These are phyloP conservation scores for Chalciporus pseudorubinellus DNA, from an alignment of 768 basidiomycete species.

Conservation along the genomic window DNA sequence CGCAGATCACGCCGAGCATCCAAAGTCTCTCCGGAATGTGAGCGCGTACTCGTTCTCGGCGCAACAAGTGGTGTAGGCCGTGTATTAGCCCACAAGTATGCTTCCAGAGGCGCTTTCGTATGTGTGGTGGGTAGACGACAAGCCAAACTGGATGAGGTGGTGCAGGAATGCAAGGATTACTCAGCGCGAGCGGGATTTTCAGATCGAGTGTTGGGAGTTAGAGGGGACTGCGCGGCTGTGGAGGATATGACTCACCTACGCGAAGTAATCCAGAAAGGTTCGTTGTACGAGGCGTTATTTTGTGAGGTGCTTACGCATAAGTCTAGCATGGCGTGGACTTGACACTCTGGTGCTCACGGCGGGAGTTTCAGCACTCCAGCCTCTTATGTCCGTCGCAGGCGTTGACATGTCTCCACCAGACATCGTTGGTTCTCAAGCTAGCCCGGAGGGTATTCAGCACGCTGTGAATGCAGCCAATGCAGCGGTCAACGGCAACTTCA, in stretches of 20 bases:
- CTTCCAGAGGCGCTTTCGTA: conserved; percentile 67
- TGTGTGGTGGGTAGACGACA: conserved; percentile 72
- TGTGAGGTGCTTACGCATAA: not conserved
- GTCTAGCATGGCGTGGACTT: conserved; percentile 72
- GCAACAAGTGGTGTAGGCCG: conserved; percentile 83
- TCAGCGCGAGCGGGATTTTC: conserved; percentile 16
- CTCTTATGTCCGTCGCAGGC: conserved; percentile 71
- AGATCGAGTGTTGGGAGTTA: conserved; percentile 45
- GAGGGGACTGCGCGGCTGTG: conserved; percentile 62
- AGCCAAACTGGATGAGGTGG: conserved; percentile 54
- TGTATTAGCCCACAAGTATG: conserved; percentile 67
- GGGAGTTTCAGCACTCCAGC: conserved; percentile 79
- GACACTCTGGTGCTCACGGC: conserved; percentile 83
- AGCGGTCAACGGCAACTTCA: conserved; percentile 62
- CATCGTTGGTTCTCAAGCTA: conserved; percentile 38
- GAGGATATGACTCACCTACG: conserved; percentile 68
- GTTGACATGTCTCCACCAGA: conserved; percentile 35
- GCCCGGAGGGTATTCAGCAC: conserved; percentile 54
- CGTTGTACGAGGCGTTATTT: not conserved
- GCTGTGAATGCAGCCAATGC: conserved; percentile 54
- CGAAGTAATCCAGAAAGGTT: conserved; percentile 52
- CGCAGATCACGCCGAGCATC: conserved; percentile 28
- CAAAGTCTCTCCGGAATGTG: conserved; percentile 43
- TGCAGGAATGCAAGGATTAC: conserved; percentile 50
- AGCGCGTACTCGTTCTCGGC: conserved; percentile 80